Conservation (phyloP, 2,329 filamentous ascomycete genomes). For the Trichophyton simii region DNA sequence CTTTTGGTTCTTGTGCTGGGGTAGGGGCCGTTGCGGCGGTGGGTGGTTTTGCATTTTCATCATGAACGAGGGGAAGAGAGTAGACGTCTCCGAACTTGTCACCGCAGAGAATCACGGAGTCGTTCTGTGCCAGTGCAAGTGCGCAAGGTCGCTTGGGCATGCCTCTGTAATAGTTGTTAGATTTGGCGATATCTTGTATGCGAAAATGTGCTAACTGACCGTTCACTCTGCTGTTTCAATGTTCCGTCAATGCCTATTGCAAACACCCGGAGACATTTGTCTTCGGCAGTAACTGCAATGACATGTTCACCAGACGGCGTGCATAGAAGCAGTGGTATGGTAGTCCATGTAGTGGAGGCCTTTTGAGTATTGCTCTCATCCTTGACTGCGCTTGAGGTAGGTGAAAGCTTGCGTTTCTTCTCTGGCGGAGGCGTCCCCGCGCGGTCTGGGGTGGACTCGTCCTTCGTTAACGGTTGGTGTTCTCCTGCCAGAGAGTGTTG, state of each 20-base stretch:
- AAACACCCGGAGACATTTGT: slow-evolving; percentile 83
- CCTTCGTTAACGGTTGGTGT: neutral
- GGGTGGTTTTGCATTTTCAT: slow-evolving; percentile 25
- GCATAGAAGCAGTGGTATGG: slow-evolving; percentile 55
- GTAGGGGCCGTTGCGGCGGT: slow-evolving; percentile 8
- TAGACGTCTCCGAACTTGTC: slow-evolving; percentile 99
- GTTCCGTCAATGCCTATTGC: slow-evolving; percentile 49
- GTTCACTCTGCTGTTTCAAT: slow-evolving; percentile 56
- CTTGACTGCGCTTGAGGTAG: slow-evolving; percentile 15
- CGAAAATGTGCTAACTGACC: slow-evolving; percentile 38
- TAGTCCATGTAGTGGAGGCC: slow-evolving; percentile 29
- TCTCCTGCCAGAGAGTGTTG: neutral
- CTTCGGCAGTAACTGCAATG: slow-evolving; percentile 71
- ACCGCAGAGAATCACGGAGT: slow-evolving; percentile 61
- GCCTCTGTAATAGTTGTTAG: slow-evolving; percentile 35
- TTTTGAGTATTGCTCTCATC: slow-evolving; percentile 16
- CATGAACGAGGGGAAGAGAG: slow-evolving; percentile 57
- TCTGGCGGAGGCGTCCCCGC: slow-evolving; percentile 28
- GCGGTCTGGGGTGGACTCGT: neutral
- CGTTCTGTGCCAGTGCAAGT: slow-evolving; percentile 56
- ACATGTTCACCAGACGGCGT: slow-evolving; percentile 55
- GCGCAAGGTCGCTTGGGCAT: slow-evolving; percentile 88
- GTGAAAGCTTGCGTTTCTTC: slow-evolving; percentile 34
- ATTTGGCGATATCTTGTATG: slow-evolving; percentile 17
- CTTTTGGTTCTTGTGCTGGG: slow-evolving; percentile 16